Percentiles rank a stretch among this genome's conserved stretches.
These are phyloP conservation scores for Acer campestre DNA, from an alignment of 345 rosid species.

Conservation along the genomic window DNA sequence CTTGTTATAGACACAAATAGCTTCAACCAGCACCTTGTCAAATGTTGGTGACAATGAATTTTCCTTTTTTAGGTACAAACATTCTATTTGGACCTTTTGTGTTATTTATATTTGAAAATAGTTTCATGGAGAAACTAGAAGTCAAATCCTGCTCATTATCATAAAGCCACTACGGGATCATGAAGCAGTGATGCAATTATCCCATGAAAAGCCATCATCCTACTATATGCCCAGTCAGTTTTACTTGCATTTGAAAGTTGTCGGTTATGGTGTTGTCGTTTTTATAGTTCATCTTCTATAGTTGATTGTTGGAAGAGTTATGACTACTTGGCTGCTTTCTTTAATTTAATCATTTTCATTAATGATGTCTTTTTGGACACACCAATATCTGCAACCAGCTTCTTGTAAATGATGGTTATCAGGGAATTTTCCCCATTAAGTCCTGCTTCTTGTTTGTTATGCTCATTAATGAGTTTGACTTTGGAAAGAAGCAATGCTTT, in stretches of 20 bases:
- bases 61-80: not conserved
- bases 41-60: not conserved
- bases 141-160: not conserved
- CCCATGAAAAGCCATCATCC: not conserved
- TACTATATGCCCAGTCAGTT: too few relatives aligned
- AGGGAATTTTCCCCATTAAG: not conserved
- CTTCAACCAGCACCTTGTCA: not conserved
- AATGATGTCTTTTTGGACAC: not conserved
- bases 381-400: too few relatives aligned
- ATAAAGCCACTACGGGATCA: not conserved
- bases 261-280: not conserved
- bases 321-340: not conserved
- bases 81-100: not conserved
- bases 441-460: not conserved
- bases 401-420: not conserved
- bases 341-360: not conserved
- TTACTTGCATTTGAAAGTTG: too few relatives aligned
- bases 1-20: not conserved
- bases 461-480: not conserved
- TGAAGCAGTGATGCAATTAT: not conserved
- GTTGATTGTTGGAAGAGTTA: conserved; percentile 1
- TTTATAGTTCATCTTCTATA: not conserved
- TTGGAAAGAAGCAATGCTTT: not conserved
- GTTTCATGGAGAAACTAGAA: not conserved
- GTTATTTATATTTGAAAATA: not conserved